Conservation (phyloP, 2,329 filamentous ascomycete species). For the Penicillium sp. region DNA sequence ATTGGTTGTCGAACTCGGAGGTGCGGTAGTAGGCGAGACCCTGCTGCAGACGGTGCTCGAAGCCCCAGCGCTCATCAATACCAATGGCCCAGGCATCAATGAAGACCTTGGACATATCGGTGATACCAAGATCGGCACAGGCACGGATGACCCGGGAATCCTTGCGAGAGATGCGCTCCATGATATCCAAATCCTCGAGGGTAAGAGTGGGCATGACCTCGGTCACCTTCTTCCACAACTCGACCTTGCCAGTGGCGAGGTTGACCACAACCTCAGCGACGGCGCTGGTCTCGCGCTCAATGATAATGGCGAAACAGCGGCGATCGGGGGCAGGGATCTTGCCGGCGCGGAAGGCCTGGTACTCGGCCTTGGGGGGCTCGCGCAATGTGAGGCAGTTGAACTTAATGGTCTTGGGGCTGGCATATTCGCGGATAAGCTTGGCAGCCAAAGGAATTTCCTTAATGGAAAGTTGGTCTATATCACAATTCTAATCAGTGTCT, state of each 20-base stretch:
- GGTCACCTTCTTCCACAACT: constrained; percentile 36
- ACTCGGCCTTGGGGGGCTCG: constrained; percentile 44
- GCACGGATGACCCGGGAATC: constrained; percentile 34
- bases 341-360: constrained; percentile 34
- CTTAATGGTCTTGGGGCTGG: constrained; percentile 31
- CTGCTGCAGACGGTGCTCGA: constrained; percentile 34
- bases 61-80: constrained; percentile 37
- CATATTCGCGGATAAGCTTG: constrained; percentile 29
- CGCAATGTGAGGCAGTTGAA: constrained; percentile 55
- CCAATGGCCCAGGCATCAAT: constrained; percentile 40
- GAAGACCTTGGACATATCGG: constrained; percentile 37
- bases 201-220: constrained; percentile 51
- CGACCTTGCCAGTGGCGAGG: constrained; percentile 25
- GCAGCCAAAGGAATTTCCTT: constrained; percentile 29
- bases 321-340: constrained; percentile 32
- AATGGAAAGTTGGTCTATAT: constrained; percentile 29
- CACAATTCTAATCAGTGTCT: not conserved
- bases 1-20: constrained; percentile 32
- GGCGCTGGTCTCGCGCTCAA: constrained; percentile 36
- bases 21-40: constrained; percentile 35
- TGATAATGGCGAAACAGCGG: constrained; percentile 49
- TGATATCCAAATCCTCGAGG: constrained; percentile 36
- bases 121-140: constrained; percentile 37
- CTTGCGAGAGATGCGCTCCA: constrained; percentile 33
- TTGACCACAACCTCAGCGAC: constrained; percentile 33